A percentile compares a stretch with the other conserved stretches of the same genome.
Evolutionary conservation across 495 filamentous ascomycete genomes (phyloP).

Genomic region (Penicillium argentinense): DNA sequence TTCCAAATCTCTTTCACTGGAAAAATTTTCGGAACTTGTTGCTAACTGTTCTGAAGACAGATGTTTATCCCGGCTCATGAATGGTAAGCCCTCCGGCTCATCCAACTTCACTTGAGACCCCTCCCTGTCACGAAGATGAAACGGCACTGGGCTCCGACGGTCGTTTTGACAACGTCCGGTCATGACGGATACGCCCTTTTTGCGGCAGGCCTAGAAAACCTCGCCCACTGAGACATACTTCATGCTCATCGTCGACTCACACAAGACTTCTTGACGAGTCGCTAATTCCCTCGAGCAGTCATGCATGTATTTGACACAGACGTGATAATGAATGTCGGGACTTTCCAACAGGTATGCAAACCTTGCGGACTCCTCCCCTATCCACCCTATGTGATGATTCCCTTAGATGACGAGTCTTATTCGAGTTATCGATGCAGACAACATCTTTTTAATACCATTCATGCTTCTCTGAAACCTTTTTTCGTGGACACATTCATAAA

Average conservation of each 20-base stretch:
- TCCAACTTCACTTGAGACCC: slow-evolving; percentile 4
- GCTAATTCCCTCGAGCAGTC: slow-evolving; percentile 33
- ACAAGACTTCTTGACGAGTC: slow-evolving; percentile 23
- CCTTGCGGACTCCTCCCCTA: not conserved
- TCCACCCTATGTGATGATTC: slow-evolving; percentile 47
- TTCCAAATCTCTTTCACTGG: slow-evolving; percentile 11
- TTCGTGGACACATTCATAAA: too few relatives aligned
- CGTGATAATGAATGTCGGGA: too few relatives aligned
- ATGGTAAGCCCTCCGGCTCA: slow-evolving; percentile 33
- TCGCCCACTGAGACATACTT: slow-evolving; percentile 83
- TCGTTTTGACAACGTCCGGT: slow-evolving; percentile 48
- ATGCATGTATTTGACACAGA: slow-evolving; percentile 2
- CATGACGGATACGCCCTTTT: slow-evolving; percentile 87
- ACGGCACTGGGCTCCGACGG: slow-evolving; percentile 99
- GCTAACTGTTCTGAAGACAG: slow-evolving; percentile 33
- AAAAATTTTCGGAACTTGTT: slow-evolving; percentile 3
- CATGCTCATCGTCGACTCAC: slow-evolving; percentile 21
- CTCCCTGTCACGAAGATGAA: slow-evolving; percentile 72
- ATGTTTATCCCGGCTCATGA: slow-evolving; percentile 1
- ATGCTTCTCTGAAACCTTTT: slow-evolving; percentile 52
- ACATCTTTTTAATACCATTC: slow-evolving; percentile 56
- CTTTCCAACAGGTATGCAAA: slow-evolving; percentile 18
- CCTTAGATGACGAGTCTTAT: slow-evolving; percentile 65
- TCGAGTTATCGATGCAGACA: slow-evolving; percentile 62
- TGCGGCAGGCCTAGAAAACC: slow-evolving; percentile 99